A percentile compares a stretch with the other conserved stretches of the same genome.
Evolutionary conservation across 2,329 filamentous ascomycete species (phyloP).

Genomic region (Colletotrichum horii): DNA sequence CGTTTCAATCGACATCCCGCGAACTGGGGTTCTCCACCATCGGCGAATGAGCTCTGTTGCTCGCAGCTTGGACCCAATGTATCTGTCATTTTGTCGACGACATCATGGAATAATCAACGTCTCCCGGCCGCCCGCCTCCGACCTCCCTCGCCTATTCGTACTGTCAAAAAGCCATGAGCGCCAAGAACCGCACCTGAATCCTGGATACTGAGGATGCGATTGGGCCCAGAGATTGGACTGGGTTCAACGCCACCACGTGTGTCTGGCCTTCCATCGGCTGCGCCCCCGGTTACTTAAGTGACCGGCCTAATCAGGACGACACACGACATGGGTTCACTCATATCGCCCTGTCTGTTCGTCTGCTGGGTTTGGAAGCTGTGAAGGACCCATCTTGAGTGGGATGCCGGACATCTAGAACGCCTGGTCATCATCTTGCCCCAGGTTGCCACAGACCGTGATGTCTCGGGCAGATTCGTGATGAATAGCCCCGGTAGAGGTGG

Average conservation of each 20-base stretch:
- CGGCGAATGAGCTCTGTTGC: not conserved
- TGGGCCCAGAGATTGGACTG: constrained; percentile 2
- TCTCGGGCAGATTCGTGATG: not conserved
- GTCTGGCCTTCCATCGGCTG: constrained; percentile 4
- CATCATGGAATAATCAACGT: not conserved
- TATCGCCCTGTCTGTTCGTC: not conserved
- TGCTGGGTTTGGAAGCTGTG: not conserved
- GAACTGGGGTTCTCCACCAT: not conserved
- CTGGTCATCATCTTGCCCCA: not conserved
- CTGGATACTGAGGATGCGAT: not conserved
- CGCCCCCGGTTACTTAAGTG: not conserved
- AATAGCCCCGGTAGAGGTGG: not conserved
- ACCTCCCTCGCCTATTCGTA: not conserved
- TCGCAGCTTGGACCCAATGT: constrained; percentile 1
- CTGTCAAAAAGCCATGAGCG: not conserved
- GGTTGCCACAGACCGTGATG: not conserved
- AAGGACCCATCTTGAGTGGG: not conserved
- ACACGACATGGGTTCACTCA: not conserved
- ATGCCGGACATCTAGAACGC: not conserved
- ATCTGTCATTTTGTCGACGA: not conserved
- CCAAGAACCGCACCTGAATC: not conserved
- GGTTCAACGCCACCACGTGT: not conserved
- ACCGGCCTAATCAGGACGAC: not conserved
- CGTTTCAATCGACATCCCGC: not conserved
- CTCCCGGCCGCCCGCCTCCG: not conserved